phyloP scores from a whole-genome alignment of 2,329 filamentous ascomycete species.

The Lecanicillium sp. region DNA sequence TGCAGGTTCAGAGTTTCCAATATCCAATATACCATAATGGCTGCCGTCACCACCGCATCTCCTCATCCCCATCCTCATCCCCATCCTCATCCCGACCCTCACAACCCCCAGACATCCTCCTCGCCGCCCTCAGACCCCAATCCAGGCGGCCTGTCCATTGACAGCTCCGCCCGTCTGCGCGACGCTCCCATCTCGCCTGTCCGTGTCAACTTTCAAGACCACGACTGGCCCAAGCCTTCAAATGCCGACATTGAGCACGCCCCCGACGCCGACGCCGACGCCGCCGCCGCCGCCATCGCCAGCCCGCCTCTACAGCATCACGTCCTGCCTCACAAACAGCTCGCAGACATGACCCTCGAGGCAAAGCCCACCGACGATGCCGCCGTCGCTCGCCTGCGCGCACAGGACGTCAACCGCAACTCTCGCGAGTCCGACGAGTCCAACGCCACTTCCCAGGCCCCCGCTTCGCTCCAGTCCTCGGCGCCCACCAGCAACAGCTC shows the following conservation, averaged over 20 bases:
- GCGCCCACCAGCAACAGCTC: slow-evolving; percentile 52
- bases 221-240: slow-evolving; percentile 47
- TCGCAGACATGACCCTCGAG: slow-evolving; percentile 2
- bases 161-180: slow-evolving; percentile 40
- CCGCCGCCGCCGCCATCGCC: neutral
- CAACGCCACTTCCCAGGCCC: slow-evolving; percentile 43
- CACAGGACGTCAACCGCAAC: slow-evolving; percentile 36
- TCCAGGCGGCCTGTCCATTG: slow-evolving; percentile 22
- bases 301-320: slow-evolving; percentile 15
- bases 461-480: slow-evolving; percentile 44
- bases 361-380: slow-evolving; percentile 21
- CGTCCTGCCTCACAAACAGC: neutral
- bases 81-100: no score
- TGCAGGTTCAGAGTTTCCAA: slow-evolving; percentile 14
- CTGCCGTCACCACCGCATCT: slow-evolving; percentile 25
- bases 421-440: slow-evolving; percentile 50
- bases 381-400: slow-evolving; percentile 26
- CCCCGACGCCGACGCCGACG: slow-evolving; percentile 22
- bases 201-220: slow-evolving; percentile 46
- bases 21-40: slow-evolving; percentile 11
- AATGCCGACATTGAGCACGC: slow-evolving; percentile 45
- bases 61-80: no score
- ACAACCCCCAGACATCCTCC: no score
- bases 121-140: slow-evolving; percentile 27
- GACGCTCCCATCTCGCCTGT: slow-evolving; percentile 52